Percentiles rank a stretch among this genome's conserved stretches.
Conservation (phyloP, 2,329 filamentous ascomycete genomes). For the Dactylellina cionopaga region DNA sequence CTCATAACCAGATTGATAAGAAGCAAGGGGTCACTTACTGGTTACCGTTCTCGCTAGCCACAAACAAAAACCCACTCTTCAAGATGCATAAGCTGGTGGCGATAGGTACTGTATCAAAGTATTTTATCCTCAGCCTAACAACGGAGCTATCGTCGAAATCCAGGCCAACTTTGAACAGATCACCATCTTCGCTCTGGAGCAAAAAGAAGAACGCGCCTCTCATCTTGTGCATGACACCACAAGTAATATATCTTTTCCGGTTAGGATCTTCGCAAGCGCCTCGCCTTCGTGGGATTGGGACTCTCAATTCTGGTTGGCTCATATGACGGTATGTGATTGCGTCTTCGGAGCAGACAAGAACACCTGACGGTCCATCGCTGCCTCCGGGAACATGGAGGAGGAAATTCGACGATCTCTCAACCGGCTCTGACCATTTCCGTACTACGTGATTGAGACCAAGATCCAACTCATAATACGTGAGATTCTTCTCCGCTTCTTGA, state of each 20-base stretch:
- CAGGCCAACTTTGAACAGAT: conserved; percentile 94
- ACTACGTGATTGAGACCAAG: conserved; percentile 97
- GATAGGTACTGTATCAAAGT: conserved; percentile 94
- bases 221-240: conserved; percentile 97
- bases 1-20: conserved; percentile 5
- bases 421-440: conserved; percentile 92
- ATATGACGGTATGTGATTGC: conserved; percentile 97
- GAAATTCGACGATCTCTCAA: conserved; percentile 86
- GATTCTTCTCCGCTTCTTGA: conserved; percentile 82
- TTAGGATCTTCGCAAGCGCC: conserved; percentile 92
- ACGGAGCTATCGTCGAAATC: conserved; percentile 90
- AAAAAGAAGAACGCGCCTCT: conserved; percentile 98
- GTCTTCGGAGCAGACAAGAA: conserved; percentile 92
- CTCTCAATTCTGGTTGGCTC: conserved; percentile 86
- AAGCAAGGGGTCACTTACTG: conserved; percentile 63
- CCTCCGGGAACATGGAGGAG: conserved; percentile 96
- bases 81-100: conserved; percentile 89
- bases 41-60: conserved; percentile 90
- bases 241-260: conserved; percentile 84
- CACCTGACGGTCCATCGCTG: conserved; percentile 90
- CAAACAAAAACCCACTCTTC: conserved; percentile 94
- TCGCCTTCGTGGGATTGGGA: conserved; percentile 85
- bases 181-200: conserved; percentile 95
- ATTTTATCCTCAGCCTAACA: conserved; percentile 86
- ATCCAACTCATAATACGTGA: conserved; percentile 98